Evolutionary conservation across 441 rosid species (phyloP), one percentile per base, ranked within the genome.

Genomic region (Eruca vesicaria): DNA sequence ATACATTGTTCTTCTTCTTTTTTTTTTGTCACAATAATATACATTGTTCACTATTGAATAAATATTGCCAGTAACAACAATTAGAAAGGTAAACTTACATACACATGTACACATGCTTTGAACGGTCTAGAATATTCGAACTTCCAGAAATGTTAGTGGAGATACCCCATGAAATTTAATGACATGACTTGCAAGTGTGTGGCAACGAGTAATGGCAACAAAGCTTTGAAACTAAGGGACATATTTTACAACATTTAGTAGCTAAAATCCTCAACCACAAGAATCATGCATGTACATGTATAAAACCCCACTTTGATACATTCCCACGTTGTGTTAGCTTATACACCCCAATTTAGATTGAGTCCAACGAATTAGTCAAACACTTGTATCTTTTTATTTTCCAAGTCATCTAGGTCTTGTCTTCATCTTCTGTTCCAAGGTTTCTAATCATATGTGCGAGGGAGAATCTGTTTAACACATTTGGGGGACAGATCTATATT

Each of bases 401-500:
- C 72, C 56, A 71, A 77, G 68, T 66, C 69, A 72, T 72, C 9
- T 50, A 50, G 57, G 23, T 72, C 65, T 78, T 67, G 81, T 78
- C 81, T 68, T 72, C 81, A 61, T 78, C 73, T 41, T 72, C 73
- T n/a, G 19, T 61, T 67, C 66, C 74, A 67, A 77, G 68, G 66
- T 57, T 73, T 61, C 50, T 36, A 69, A 72, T 78, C 66, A 72
- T 78, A 58, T 57, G 63, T 61, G 52, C 32, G 15, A 61, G 62
- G 5, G 23, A 15, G 59, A 72, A 53, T 60, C 21, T 61, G 64
- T 71, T 71, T 71, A 68, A 71, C 12, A 84, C 82, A 86, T 81
- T 75, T 84, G 83, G 78, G 15, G 83, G 50, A 81, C 81, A 82
- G 85, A 81, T 85, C 83, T 79, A 79, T 53, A 21, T 68, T 87